Evolutionary conservation across 1,284 basidiomycete species (phyloP).

Genomic region (Austroboletus novae-zelandiae): DNA sequence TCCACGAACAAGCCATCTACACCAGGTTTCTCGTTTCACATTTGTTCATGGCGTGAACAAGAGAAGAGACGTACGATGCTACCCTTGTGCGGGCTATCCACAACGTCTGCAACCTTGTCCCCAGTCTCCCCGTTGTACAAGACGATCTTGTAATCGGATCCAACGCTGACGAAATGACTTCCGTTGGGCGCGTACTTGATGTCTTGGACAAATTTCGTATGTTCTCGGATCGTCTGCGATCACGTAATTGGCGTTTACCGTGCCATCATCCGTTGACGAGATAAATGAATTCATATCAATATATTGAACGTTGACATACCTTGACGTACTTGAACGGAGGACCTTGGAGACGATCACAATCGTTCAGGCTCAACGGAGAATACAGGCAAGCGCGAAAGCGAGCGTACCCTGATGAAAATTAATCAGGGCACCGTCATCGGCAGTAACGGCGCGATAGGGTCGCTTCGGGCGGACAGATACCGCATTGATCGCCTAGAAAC

Average conservation of each 20-base stretch:
- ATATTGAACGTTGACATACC: slow-evolving; percentile 37
- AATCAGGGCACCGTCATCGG: slow-evolving; percentile 81
- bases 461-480: slow-evolving; percentile 88
- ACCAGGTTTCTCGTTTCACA: background rate
- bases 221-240: slow-evolving; percentile 76
- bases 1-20: slow-evolving; percentile 80
- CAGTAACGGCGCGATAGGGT: slow-evolving; percentile 89
- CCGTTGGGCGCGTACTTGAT: slow-evolving; percentile 83
- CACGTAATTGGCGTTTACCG: background rate
- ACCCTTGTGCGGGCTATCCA: slow-evolving; percentile 67
- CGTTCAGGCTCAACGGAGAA: background rate
- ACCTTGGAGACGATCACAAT: slow-evolving; percentile 39
- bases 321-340: slow-evolving; percentile 90
- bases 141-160: slow-evolving; percentile 88
- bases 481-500: slow-evolving; percentile 73
- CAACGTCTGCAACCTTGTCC: slow-evolving; percentile 70
- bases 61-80: slow-evolving; percentile 59
- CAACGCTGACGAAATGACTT: slow-evolving; percentile 84
- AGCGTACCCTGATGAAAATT: slow-evolving; percentile 73
- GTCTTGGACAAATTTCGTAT: slow-evolving; percentile 94
- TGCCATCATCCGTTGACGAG: background rate
- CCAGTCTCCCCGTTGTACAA: slow-evolving; percentile 92
- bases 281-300: background rate
- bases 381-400: background rate
- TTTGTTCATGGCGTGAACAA: background rate